phyloP scores from a whole-genome alignment of 2,329 filamentous ascomycete genomes.

The Colletotrichum tropicale region DNA sequence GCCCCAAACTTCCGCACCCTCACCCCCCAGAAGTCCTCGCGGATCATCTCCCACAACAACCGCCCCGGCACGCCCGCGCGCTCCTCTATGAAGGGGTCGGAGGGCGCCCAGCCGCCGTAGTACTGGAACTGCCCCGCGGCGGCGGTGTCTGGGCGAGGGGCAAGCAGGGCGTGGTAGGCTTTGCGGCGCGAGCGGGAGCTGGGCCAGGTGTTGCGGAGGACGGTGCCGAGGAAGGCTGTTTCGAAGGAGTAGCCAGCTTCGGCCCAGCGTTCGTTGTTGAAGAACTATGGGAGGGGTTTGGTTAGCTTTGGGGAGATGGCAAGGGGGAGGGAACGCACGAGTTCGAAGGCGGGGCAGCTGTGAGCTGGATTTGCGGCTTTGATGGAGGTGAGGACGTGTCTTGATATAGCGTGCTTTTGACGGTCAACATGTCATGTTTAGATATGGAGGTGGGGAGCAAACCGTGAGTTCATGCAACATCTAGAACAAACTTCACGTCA shows the following conservation, averaged over 20 bases:
- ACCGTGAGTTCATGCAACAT: conserved; percentile 11
- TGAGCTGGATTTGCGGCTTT: not conserved
- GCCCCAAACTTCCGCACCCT: not conserved
- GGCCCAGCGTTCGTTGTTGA: not conserved
- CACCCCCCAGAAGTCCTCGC: not conserved
- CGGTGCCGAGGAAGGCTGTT: not conserved
- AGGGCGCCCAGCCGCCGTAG: not conserved
- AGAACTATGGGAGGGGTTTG: conserved; percentile 3
- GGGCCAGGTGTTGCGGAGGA: not conserved
- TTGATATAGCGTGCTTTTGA: not conserved
- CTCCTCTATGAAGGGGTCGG: not conserved
- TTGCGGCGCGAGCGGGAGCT: not conserved
- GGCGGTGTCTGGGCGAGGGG: not conserved
- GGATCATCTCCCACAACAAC: not conserved
- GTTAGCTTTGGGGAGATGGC: not conserved
- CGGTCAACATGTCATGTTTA: not conserved
- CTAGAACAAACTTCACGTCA: not conserved
- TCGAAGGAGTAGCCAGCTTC: conserved; percentile 9
- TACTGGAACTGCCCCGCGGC: not conserved
- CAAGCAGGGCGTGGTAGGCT: not conserved
- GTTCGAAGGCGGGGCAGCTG: not conserved
- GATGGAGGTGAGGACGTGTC: not conserved
- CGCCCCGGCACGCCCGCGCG: not conserved
- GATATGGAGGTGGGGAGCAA: not conserved
- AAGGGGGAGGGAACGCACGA: not conserved